These are phyloP conservation scores for Actinomortierella ambigua DNA, from an alignment of 371 early-diverging fungal genomes.

Conservation along the genomic window DNA sequence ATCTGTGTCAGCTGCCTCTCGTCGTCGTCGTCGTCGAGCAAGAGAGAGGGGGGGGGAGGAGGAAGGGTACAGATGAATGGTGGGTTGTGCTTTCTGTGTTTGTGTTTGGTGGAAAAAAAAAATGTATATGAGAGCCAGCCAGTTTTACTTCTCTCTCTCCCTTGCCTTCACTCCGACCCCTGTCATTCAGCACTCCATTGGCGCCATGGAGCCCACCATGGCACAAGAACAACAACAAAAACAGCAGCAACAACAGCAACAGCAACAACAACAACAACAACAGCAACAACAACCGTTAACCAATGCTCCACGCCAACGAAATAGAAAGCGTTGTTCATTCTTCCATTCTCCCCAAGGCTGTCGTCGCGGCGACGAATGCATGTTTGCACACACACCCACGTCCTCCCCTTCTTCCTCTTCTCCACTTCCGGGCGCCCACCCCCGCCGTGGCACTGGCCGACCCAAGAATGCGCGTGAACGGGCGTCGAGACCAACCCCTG, in stretches of 20 bases:
- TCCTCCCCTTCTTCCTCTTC: no score
- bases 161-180: background rate
- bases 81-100: background rate
- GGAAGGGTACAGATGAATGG: background rate
- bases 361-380: conserved; percentile 25
- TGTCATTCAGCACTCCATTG: background rate
- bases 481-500: background rate
- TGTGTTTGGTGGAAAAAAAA: background rate
- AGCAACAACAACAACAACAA: background rate
- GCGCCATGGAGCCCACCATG: background rate
- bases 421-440: no score
- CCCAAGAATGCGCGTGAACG: background rate
- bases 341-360: conserved; percentile 29
- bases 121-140: no score
- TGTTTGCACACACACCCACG: conserved; percentile 15
- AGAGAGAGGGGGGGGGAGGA: background rate
- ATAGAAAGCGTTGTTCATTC: conserved; percentile 18
- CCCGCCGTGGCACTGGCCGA: background rate
- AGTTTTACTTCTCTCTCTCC: background rate
- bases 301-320: no score
- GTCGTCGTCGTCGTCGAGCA: no score
- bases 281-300: no score
- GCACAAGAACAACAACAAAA: background rate
- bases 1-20: no score
- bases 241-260: background rate